These are phyloP conservation scores for Aspergillus phoenicis DNA, from an alignment of 2,329 filamentous ascomycete genomes.

Conservation along the genomic window DNA sequence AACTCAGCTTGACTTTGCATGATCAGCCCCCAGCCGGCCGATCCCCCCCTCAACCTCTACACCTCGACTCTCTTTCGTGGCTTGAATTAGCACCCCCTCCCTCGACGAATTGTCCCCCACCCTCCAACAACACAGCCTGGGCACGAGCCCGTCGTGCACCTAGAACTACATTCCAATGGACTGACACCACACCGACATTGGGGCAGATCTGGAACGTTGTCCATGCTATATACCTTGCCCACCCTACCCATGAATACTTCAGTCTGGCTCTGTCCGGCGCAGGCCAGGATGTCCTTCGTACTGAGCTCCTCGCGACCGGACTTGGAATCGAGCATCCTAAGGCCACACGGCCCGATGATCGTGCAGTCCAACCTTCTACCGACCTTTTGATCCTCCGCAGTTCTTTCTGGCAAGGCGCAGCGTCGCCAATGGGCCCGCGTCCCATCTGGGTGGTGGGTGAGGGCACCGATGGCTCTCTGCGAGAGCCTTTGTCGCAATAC, in stretches of 20 bases:
- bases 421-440: conserved; percentile 66
- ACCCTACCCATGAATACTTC: conserved; percentile 37
- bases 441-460: conserved; percentile 62
- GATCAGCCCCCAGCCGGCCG: conserved; percentile 25
- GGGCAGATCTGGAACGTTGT: conserved; percentile 45
- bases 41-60: conserved; percentile 41
- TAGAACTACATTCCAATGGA: conserved; percentile 38
- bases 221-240: conserved; percentile 38
- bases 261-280: conserved; percentile 36
- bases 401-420: conserved; percentile 71
- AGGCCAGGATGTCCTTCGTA: conserved; percentile 42
- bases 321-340: conserved; percentile 29
- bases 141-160: conserved; percentile 37
- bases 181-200: conserved; percentile 29
- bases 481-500: conserved; percentile 29
- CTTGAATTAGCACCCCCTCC: conserved; percentile 34
- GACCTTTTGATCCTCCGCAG: conserved; percentile 53
- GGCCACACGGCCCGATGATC: conserved; percentile 25
- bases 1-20: not conserved
- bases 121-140: conserved; percentile 44
- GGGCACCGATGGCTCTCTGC: conserved; percentile 30
- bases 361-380: conserved; percentile 27
- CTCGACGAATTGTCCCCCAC: conserved; percentile 30
- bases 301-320: conserved; percentile 44
- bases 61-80: conserved; percentile 43